A percentile compares a stretch with the other conserved stretches of the same genome.
Conservation (phyloP, 2,329 filamentous ascomycete species). For the Immersiporthe knoxdaviesiana region DNA sequence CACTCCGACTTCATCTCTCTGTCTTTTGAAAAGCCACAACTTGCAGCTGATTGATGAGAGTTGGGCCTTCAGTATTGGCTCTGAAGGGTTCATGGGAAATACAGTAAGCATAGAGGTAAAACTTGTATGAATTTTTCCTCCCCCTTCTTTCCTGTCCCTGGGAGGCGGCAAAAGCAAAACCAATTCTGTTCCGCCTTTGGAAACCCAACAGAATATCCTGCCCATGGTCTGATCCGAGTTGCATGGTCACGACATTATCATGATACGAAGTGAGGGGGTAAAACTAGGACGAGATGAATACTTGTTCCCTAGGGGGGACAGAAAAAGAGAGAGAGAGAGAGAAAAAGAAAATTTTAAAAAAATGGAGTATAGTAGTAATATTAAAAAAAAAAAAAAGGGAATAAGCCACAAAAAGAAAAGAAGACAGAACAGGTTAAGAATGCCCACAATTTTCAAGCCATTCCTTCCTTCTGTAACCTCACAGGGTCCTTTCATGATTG, state of each 20-base stretch:
- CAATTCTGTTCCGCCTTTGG: background rate
- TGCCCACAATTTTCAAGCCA: constrained; percentile 1
- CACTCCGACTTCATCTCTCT: too few relatives aligned
- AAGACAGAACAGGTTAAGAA: background rate
- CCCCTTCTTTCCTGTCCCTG: too few relatives aligned
- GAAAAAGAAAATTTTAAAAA: background rate
- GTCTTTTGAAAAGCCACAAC: background rate
- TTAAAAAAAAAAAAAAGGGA: background rate
- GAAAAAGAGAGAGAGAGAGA: background rate
- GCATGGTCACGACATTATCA: background rate
- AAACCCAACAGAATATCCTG: background rate
- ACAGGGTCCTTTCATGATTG: background rate
- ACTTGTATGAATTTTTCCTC: too few relatives aligned
- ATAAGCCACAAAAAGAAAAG: background rate
- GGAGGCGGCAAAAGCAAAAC: background rate
- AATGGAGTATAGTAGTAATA: background rate
- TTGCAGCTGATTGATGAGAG: background rate
- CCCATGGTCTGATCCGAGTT: background rate
- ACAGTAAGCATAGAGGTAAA: background rate
- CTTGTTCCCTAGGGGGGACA: background rate
- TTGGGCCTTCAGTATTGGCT: background rate
- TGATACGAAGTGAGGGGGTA: background rate
- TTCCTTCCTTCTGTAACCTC: background rate
- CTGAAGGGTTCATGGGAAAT: background rate
- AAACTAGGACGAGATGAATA: background rate